Conservation (phyloP, 1,139 yeast genomes). For the Pichia sp. region DNA sequence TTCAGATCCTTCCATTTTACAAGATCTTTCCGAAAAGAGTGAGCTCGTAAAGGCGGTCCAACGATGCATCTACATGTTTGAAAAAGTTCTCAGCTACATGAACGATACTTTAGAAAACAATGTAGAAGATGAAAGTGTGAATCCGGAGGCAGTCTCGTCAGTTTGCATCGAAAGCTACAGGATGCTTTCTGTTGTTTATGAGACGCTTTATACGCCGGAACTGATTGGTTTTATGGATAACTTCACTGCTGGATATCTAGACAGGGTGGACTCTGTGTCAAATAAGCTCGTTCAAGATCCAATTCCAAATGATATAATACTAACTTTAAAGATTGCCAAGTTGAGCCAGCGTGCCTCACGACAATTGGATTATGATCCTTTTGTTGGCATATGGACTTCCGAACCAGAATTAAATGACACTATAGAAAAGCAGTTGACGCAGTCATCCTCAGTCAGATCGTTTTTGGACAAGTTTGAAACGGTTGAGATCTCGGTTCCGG, state of each 20-base stretch:
- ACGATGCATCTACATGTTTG: constrained; percentile 17
- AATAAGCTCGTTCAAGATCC: constrained; percentile 13
- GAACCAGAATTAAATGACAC: constrained; percentile 24
- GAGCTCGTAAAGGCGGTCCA: constrained; percentile 9
- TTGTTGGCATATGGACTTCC: constrained; percentile 24
- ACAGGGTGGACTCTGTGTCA: constrained; percentile 18
- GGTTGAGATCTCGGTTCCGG: constrained; percentile 15
- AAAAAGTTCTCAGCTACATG: constrained; percentile 7
- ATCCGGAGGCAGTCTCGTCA: constrained; percentile 17
- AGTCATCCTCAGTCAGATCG: constrained; percentile 43
- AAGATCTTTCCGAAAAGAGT: constrained; percentile 17
- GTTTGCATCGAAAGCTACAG: constrained; percentile 31
- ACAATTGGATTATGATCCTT: constrained; percentile 32
- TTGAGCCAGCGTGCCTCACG: constrained; percentile 31
- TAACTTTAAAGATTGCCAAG: constrained; percentile 30
- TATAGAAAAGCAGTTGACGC: constrained; percentile 33
- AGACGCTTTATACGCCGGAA: constrained; percentile 20
- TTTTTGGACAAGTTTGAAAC: constrained; percentile 39
- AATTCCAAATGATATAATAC: constrained; percentile 28
- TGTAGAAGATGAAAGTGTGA: constrained; percentile 11
- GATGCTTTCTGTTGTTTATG: constrained; percentile 32
- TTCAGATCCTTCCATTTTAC: constrained; percentile 18
- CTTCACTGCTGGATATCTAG: constrained; percentile 10
- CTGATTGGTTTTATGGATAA: constrained; percentile 11
- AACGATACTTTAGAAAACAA: constrained; percentile 1